Percentiles rank a stretch among this genome's conserved stretches.
phyloP scores from a whole-genome alignment of 495 filamentous ascomycete genomes.

The Podospora pseudocomata region DNA sequence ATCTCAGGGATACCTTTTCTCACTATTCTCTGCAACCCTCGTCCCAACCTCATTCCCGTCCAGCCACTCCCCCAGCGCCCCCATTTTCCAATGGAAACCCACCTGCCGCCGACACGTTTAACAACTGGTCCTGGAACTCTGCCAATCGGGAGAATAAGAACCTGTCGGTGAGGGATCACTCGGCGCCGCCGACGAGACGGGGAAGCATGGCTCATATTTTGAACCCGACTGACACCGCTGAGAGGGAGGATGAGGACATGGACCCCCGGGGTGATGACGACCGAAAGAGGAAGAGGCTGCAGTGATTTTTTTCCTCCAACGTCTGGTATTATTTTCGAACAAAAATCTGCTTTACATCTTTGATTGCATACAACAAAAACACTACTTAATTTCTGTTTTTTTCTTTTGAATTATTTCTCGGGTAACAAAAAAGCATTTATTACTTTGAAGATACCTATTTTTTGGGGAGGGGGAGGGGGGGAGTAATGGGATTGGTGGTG shows the following conservation, averaged over 20 bases:
- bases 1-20: conserved; percentile 75
- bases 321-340: not conserved
- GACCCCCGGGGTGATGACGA: conserved; percentile 54
- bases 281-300: conserved; percentile 74
- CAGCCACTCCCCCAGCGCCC: conserved; percentile 62
- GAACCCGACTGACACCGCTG: conserved; percentile 59
- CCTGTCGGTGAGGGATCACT: conserved; percentile 48
- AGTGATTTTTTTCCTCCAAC: conserved; percentile 24
- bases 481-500: not conserved
- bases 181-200: conserved; percentile 53
- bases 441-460: not conserved
- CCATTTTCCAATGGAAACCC: conserved; percentile 26
- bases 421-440: not conserved
- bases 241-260: conserved; percentile 44
- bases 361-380: not conserved
- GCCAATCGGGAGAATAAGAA: conserved; percentile 43
- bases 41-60: conserved; percentile 59
- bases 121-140: conserved; percentile 54
- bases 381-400: conserved; percentile 9
- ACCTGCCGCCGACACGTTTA: conserved; percentile 41
- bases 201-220: conserved; percentile 64
- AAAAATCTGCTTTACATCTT: not conserved
- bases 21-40: conserved; percentile 69
- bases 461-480: too few species aligned
- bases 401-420: not conserved